Evolutionary conservation across 768 basidiomycete species (phyloP).

Genomic region (Pleurotus cornucopiae): DNA sequence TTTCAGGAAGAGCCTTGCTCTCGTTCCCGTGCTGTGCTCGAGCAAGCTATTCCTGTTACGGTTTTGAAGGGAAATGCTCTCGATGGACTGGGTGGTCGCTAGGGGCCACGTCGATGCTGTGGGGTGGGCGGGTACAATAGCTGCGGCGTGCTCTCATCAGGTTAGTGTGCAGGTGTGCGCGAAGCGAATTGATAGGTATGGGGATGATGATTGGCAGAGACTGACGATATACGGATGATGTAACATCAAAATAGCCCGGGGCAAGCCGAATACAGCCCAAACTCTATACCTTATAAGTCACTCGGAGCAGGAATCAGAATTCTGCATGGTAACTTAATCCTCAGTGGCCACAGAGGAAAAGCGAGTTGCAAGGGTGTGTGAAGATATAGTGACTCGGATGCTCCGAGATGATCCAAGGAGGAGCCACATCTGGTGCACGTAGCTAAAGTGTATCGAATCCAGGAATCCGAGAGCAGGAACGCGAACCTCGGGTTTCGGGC

Average conservation of each 20-base stretch:
- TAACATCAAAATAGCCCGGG: constrained; percentile 1
- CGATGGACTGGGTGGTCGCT: too few species aligned
- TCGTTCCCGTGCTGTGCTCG: too few species aligned
- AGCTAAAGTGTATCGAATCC: not conserved
- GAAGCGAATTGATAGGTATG: not conserved
- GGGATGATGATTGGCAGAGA: not conserved
- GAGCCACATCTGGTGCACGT: not conserved
- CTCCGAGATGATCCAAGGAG: constrained; percentile 1
- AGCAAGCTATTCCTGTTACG: too few species aligned
- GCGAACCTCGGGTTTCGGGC: constrained; percentile 6
- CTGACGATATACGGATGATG: constrained; percentile 4
- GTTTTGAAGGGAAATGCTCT: too few species aligned
- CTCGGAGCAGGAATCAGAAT: constrained; percentile 3
- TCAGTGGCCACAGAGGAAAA: not conserved
- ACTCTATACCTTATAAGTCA: constrained; percentile 5
- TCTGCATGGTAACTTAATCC: not conserved
- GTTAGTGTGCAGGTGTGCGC: not conserved
- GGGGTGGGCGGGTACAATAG: not conserved
- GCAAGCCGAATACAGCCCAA: not conserved
- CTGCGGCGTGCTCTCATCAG: not conserved
- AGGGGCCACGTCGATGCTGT: too few species aligned
- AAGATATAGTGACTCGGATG: not conserved
- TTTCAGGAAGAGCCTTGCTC: not conserved
- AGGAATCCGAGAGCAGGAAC: not conserved
- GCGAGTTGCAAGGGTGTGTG: not conserved